These are phyloP conservation scores for Dioscorea cayenensis DNA, from an alignment of 116 monocot genomes.

Conservation along the genomic window DNA sequence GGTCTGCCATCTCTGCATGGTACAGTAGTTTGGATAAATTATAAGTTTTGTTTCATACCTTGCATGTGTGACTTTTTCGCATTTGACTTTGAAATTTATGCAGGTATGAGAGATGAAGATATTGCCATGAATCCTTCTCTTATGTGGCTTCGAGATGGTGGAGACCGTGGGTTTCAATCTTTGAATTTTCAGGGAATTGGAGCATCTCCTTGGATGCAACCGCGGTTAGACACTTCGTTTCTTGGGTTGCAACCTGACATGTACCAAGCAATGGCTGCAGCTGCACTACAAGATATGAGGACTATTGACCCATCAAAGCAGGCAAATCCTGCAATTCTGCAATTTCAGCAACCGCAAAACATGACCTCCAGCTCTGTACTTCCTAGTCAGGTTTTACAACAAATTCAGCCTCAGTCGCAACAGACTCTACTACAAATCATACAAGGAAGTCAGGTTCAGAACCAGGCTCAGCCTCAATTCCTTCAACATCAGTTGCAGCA, in stretches of 20 bases:
- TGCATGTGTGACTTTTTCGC: neutral
- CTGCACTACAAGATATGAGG: conserved; percentile 60
- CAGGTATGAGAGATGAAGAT: conserved; percentile 57
- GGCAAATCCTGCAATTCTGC: conserved; percentile 41
- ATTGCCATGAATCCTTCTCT: conserved; percentile 54
- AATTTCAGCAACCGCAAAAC: conserved; percentile 65
- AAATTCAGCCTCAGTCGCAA: conserved; percentile 40
- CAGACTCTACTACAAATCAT: conserved; percentile 42
- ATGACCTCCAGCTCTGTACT: conserved; percentile 18
- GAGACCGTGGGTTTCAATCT: conserved; percentile 53
- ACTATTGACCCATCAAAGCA: conserved; percentile 47
- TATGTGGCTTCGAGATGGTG: conserved; percentile 64
- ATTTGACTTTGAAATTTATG: neutral
- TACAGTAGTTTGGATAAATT: neutral
- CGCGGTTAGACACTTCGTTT: conserved; percentile 40
- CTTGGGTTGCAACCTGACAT: conserved; percentile 76
- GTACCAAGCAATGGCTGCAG: conserved; percentile 67
- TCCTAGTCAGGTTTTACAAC: conserved; percentile 45
- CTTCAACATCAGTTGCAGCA: conserved; percentile 40
- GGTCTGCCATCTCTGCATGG: conserved; percentile 51
- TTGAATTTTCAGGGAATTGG: conserved; percentile 74
- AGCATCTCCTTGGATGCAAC: conserved; percentile 57
- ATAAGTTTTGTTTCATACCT: neutral
- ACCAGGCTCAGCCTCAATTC: conserved; percentile 31
- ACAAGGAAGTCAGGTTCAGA: conserved; percentile 31